Evolutionary conservation across 768 basidiomycete genomes (phyloP).

Genomic region (Crucibulum laeve): DNA sequence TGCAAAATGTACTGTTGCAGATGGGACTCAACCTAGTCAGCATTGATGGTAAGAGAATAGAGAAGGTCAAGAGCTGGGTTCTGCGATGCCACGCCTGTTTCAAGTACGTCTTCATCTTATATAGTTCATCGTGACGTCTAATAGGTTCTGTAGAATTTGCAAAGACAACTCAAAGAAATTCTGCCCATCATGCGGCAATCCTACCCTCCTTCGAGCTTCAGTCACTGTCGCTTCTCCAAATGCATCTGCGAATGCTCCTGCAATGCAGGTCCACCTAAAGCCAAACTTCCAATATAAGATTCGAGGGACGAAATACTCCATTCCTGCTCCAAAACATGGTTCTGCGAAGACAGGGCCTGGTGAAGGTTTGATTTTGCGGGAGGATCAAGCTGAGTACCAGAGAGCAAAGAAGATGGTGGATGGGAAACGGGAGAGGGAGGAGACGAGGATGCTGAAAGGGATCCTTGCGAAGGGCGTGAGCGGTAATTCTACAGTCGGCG

Average conservation of each 20-base stretch:
- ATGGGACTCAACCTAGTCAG: slow-evolving; percentile 91
- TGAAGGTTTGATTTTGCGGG: slow-evolving; percentile 82
- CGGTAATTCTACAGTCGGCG: slow-evolving; percentile 43
- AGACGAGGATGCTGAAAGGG: slow-evolving; percentile 67
- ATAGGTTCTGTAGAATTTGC: slow-evolving; percentile 63
- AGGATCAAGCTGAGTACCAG: slow-evolving; percentile 88
- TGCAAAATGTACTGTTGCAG: slow-evolving; percentile 96
- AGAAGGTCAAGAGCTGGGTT: slow-evolving; percentile 93
- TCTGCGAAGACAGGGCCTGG: slow-evolving; percentile 80
- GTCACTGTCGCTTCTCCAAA: slow-evolving; percentile 76
- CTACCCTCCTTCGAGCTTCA: slow-evolving; percentile 85
- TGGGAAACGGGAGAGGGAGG: slow-evolving; percentile 71
- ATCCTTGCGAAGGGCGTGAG: slow-evolving; percentile 44
- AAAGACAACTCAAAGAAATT: slow-evolving; percentile 94
- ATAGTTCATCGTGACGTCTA: neutral
- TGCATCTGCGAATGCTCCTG: slow-evolving; percentile 55
- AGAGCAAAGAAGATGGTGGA: slow-evolving; percentile 78
- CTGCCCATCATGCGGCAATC: slow-evolving; percentile 95
- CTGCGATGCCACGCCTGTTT: slow-evolving; percentile 97
- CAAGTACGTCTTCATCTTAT: slow-evolving; percentile 67
- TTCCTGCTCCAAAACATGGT: slow-evolving; percentile 87
- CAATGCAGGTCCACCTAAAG: slow-evolving; percentile 89
- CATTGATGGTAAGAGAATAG: slow-evolving; percentile 85
- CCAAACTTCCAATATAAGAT: slow-evolving; percentile 91
- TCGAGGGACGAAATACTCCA: slow-evolving; percentile 89